phyloP scores from a whole-genome alignment of 2,329 filamentous ascomycete species.

The Thelonectria rubi region DNA sequence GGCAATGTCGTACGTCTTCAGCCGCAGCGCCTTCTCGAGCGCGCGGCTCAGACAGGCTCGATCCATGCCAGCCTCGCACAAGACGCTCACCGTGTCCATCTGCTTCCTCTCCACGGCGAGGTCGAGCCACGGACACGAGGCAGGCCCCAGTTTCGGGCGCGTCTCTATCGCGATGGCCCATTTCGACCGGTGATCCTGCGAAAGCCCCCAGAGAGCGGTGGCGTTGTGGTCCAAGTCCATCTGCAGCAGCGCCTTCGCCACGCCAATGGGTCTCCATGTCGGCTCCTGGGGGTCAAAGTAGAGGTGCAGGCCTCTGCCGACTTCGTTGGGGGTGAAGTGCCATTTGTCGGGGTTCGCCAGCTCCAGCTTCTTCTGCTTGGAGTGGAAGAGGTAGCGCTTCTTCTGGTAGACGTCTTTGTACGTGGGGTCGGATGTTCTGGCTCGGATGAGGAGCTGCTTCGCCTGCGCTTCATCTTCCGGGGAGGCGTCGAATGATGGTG shows the following conservation, averaged over 20 bases:
- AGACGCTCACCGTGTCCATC: not conserved
- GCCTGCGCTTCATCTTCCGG: not conserved
- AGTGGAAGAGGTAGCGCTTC: not conserved
- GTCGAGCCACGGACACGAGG: not conserved
- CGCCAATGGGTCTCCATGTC: conserved; percentile 1
- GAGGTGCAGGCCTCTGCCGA: not conserved
- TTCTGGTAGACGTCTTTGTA: conserved; percentile 1
- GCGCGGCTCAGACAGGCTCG: not conserved
- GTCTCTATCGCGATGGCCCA: not conserved
- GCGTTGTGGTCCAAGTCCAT: not conserved
- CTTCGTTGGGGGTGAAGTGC: not conserved
- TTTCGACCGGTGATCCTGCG: not conserved
- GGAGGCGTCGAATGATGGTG: not conserved
- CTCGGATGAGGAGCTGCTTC: not conserved
- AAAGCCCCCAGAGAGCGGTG: not conserved
- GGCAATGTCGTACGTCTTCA: not conserved
- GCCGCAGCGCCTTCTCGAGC: not conserved
- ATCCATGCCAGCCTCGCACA: not conserved
- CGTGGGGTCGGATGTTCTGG: not conserved
- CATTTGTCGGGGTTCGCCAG: not conserved
- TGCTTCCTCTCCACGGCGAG: not conserved
- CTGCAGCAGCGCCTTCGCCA: not conserved
- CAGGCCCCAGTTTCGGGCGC: not conserved
- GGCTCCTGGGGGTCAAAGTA: not conserved
- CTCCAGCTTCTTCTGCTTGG: conserved; percentile 1